These are phyloP conservation scores for Arachnopeziza araneosa DNA, from an alignment of 2,329 filamentous ascomycete genomes.

Conservation along the genomic window DNA sequence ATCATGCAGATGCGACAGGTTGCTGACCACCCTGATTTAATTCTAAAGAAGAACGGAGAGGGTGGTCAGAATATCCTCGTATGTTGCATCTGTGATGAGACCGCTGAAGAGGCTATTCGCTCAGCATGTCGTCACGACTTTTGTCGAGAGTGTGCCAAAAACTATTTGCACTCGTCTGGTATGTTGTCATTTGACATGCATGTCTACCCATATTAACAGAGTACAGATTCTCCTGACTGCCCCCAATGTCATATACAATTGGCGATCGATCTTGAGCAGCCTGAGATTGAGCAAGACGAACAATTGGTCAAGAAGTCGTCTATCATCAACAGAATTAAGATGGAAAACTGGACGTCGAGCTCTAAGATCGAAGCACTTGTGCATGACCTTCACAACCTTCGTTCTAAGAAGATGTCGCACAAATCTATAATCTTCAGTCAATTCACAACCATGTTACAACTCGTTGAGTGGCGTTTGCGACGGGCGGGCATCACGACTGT, in stretches of 20 bases:
- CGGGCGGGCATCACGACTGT: conserved; percentile 97
- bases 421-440: conserved; percentile 98
- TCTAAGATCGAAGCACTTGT: conserved; percentile 97
- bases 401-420: conserved; percentile 86
- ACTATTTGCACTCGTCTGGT: conserved; percentile 74
- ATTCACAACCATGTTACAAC: conserved; percentile 94
- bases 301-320: conserved; percentile 84
- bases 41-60: conserved; percentile 80
- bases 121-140: conserved; percentile 93
- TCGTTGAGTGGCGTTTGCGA: conserved; percentile 93
- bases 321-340: conserved; percentile 97
- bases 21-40: conserved; percentile 90
- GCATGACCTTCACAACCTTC: conserved; percentile 86
- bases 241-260: conserved; percentile 88
- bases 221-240: conserved; percentile 59
- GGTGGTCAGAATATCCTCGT: conserved; percentile 86
- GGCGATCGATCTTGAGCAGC: conserved; percentile 88
- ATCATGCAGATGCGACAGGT: conserved; percentile 99
- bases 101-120: conserved; percentile 88
- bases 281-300: conserved; percentile 90
- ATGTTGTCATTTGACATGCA: conserved; percentile 34
- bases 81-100: conserved; percentile 93
- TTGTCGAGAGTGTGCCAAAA: conserved; percentile 74
- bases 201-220: conserved; percentile 7
- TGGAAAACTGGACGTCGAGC: conserved; percentile 97